These are phyloP conservation scores for Penicillium decumbens DNA, from an alignment of 2,329 filamentous ascomycete genomes.

Conservation along the genomic window DNA sequence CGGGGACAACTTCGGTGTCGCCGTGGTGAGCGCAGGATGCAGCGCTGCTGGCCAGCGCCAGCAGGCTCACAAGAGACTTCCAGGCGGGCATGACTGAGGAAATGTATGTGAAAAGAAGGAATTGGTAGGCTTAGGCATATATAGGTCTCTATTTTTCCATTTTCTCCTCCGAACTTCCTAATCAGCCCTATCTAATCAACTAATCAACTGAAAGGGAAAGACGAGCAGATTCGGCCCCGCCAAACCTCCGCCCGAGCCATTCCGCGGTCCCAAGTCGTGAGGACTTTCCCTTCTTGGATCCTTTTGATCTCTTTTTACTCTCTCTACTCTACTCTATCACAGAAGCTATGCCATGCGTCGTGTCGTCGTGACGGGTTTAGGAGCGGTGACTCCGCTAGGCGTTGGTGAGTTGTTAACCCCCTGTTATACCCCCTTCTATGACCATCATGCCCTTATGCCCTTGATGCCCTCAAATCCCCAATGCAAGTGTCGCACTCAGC, in stretches of 20 bases:
- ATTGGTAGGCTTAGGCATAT: slow-evolving; percentile 1
- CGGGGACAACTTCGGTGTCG: slow-evolving; percentile 37
- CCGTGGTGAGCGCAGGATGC: slow-evolving; percentile 40
- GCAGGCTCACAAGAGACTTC: slow-evolving; percentile 29
- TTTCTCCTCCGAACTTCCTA: slow-evolving; percentile 19
- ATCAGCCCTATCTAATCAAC: slow-evolving; percentile 8
- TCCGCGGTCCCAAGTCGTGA: slow-evolving; percentile 24
- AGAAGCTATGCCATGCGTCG: slow-evolving; percentile 46
- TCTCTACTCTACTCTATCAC: background rate
- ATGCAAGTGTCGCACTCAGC: background rate
- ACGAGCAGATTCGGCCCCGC: slow-evolving; percentile 18
- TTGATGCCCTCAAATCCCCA: background rate
- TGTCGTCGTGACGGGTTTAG: slow-evolving; percentile 79
- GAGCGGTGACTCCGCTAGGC: slow-evolving; percentile 76
- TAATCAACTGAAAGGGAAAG: slow-evolving; percentile 20
- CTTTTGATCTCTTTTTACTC: slow-evolving; percentile 11
- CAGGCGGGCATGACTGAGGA: slow-evolving; percentile 24
- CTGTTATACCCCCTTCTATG: slow-evolving; percentile 1
- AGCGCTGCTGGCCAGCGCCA: slow-evolving; percentile 33
- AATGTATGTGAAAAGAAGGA: slow-evolving; percentile 1
- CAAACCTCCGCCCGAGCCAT: slow-evolving; percentile 9
- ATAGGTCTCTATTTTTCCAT: background rate
- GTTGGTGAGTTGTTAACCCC: slow-evolving; percentile 52
- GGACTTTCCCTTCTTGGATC: slow-evolving; percentile 38
- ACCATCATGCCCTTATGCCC: background rate